Evolutionary conservation across 305 asterid genomes (phyloP), one percentile per base, ranked within the genome.

Genomic region (Ilex paraguariensis): DNA sequence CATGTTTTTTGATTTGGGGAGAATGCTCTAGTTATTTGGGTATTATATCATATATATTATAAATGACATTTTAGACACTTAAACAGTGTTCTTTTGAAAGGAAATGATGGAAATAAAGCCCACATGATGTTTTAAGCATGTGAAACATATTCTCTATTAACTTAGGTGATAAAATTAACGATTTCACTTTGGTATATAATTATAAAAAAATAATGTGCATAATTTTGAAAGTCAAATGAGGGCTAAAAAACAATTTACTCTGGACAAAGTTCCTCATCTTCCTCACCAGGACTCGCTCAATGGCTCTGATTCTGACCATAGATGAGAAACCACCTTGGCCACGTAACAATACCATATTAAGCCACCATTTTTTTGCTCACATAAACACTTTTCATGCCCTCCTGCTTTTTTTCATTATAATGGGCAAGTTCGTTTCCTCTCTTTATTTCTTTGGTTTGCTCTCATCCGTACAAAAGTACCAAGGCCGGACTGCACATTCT

Each of bases 401-500:
- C 75, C 73, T 74, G 72, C 33, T 73, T 69, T 68, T 52, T 74
- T 88, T 83, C 62, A 58, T 46, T 60, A 67, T 61, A 55, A 39
- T 31, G 53, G 63, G 56, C 67, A 58, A 36, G 9, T 8, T 36
- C 9, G 6, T 36, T 36, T 36, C 42, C 9, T 3, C 42, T 4
- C 42, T 36, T 36, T 4, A 36, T 36, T 36, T 8, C 42, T 36
- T 36, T 36, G 6, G 42, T 36, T 36, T 36, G 7, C 9, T 5
- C 42, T 36, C 42, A 8, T 36, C 42, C 42, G 42, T 36, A 40
- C 71, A 15, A 71, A 57, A 66, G 13, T 59, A 15, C 53, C 56
- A 64, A 62, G 52, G 51, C 51, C 44, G 61, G 53, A 65, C 39
- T 42, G 48, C 36, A 64, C 69, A 42, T 56, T 40, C 54, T 54